A percentile compares a stretch with the other conserved stretches of the same genome.
Conservation (phyloP, 257 asterid species). For the Solanum sejunctum region DNA sequence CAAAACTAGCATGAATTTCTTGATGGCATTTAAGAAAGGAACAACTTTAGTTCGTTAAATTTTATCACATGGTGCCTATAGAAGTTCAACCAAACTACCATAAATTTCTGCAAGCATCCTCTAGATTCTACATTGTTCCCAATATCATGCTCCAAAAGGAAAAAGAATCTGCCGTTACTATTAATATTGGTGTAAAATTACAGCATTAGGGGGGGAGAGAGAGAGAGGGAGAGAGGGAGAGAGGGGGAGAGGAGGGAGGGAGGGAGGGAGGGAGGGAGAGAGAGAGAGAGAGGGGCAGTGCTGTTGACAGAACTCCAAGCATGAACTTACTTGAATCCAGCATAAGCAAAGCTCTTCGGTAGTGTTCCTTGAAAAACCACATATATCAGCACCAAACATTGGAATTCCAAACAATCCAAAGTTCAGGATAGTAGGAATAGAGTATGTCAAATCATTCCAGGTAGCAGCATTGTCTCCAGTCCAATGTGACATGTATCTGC, state of each 20-base stretch:
- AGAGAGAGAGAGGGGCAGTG: not conserved
- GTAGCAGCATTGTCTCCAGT: slow-evolving; percentile 92
- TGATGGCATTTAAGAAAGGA: not conserved
- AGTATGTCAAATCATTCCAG: slow-evolving; percentile 70
- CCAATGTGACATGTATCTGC: slow-evolving; percentile 90
- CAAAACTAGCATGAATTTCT: not conserved
- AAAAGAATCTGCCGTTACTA: not conserved
- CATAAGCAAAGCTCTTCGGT: slow-evolving; percentile 86
- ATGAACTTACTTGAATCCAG: slow-evolving; percentile 58
- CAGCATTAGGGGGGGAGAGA: not conserved
- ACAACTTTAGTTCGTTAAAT: not conserved
- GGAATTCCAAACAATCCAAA: slow-evolving; percentile 80
- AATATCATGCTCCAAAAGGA: not conserved
- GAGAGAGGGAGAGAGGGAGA: no score
- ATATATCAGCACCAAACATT: slow-evolving; percentile 95
- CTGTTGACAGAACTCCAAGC: not conserved
- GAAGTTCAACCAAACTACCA: not conserved
- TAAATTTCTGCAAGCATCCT: not conserved
- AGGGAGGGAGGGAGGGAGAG: no score
- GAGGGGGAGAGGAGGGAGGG: no score
- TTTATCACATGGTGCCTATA: not conserved
- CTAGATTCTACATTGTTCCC: not conserved
- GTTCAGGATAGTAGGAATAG: slow-evolving; percentile 60
- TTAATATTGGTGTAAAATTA: not conserved
- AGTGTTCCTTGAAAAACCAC: slow-evolving; percentile 58